Evolutionary conservation across 2,329 filamentous ascomycete genomes (phyloP), one percentile per base, ranked within the genome.

Genomic region (Metarhizium sp.): DNA sequence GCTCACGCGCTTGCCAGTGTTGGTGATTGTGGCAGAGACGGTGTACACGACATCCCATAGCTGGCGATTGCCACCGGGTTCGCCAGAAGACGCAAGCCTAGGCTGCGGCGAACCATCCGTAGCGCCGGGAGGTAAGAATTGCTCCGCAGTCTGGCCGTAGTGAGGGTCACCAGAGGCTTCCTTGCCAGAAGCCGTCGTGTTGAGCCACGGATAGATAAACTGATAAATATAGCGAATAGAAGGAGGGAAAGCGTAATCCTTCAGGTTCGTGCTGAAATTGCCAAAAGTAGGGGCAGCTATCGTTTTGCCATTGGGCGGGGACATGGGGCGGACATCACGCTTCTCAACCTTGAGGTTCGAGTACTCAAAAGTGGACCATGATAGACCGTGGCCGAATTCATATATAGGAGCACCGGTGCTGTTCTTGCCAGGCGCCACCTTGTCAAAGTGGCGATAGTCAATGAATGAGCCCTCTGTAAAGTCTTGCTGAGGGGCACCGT

Each of bases 391-490:
- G 7, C 90, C 90, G 62, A 94, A 95, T 65, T 92, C 88, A 70
- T 85, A 94, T 59, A 88, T 81, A 1, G 89, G 88, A 1, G 81
- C 80, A 38, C 63, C 62, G 1, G 56, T 14, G 38, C 63, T 61
- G 42, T 67, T 63, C 53, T 67, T 67, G 53, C 63, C 66, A 4
- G 71, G 65, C 2, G 68, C 72, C n/a, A 70, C 69, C 63, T 78
- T 76, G 71, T 95, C 90, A 53, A 94, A 89, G 60, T 84, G 77
- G 32, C 72, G 69, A 62, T 74, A 74, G 60, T 94, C 90, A 65
- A 95, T 91, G 69, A 92, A 90, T 53, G 87, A 77, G 16, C 90
- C 89, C 70, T 94, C 89, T 6, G 76, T 75, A 66, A 90, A 95
- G 63, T 90, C 80, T 43, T 84, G 74, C 64, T 94, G 89, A 4